These are phyloP conservation scores for Gossypium australe DNA, from an alignment of 345 rosid species.

Conservation along the genomic window DNA sequence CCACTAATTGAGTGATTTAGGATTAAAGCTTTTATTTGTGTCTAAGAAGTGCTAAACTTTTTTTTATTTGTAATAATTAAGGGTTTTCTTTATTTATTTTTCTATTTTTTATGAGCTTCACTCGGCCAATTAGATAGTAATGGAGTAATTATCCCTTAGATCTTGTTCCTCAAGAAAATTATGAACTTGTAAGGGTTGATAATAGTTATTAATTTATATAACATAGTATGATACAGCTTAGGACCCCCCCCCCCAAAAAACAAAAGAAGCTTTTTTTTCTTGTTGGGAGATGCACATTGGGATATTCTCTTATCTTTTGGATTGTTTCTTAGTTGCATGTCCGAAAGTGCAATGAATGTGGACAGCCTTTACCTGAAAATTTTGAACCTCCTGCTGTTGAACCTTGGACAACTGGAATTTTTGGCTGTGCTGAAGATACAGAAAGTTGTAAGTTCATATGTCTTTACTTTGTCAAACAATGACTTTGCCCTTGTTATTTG, in stretches of 20 bases:
- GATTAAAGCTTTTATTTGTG: not conserved
- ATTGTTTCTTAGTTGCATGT: constrained; percentile 46
- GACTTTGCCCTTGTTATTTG: not conserved
- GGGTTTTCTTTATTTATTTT: no score
- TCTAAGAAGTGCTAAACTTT: no score
- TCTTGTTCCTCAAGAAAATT: constrained; percentile 4
- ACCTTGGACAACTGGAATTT: constrained; percentile 93
- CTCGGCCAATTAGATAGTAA: not conserved
- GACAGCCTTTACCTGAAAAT: constrained; percentile 80
- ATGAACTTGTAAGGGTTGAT: not conserved
- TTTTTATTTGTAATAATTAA: no score
- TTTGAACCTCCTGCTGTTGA: constrained; percentile 81
- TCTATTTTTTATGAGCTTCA: not conserved
- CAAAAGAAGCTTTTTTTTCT: not conserved
- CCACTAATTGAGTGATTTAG: not conserved
- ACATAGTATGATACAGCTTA: not conserved
- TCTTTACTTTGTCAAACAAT: not conserved
- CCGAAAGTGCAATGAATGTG: constrained; percentile 87
- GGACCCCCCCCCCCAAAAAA: not conserved
- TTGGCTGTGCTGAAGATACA: constrained; percentile 79
- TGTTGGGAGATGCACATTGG: constrained; percentile 1
- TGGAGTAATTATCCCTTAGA: constrained; percentile 21
- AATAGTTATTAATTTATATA: not conserved
- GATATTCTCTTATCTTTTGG: not conserved
- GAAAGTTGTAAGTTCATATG: constrained; percentile 64